Conservation (phyloP, 2,329 filamentous ascomycete species). For the Botrytis squamosa region DNA sequence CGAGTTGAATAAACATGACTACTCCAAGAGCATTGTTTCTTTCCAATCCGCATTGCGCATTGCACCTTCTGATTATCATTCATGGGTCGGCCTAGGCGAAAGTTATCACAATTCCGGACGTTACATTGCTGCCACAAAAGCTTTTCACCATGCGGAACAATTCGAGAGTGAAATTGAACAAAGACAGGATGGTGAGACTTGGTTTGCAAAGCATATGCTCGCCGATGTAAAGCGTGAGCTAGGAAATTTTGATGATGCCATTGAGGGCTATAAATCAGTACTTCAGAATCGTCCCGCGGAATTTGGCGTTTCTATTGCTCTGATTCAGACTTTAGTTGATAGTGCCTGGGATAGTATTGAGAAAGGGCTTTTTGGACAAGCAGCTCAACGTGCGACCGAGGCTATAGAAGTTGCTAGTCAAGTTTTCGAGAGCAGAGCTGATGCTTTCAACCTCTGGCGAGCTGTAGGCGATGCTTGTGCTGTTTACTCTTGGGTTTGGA, state of each 20-base stretch:
- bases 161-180: slow-evolving; percentile 62
- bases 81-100: slow-evolving; percentile 94
- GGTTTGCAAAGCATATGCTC: slow-evolving; percentile 97
- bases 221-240: slow-evolving; percentile 92
- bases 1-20: slow-evolving; percentile 91
- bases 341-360: slow-evolving; percentile 74
- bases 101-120: slow-evolving; percentile 93
- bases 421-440: slow-evolving; percentile 59
- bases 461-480: slow-evolving; percentile 84
- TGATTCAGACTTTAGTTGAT: slow-evolving; percentile 86
- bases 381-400: slow-evolving; percentile 66
- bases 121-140: slow-evolving; percentile 90
- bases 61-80: slow-evolving; percentile 84
- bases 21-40: slow-evolving; percentile 81
- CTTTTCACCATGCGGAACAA: slow-evolving; percentile 79
- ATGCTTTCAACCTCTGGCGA: slow-evolving; percentile 95
- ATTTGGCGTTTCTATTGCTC: slow-evolving; percentile 81
- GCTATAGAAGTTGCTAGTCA: slow-evolving; percentile 66
- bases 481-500: slow-evolving; percentile 76
- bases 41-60: slow-evolving; percentile 89
- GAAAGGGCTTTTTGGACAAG: slow-evolving; percentile 82
- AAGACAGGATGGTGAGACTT: slow-evolving; percentile 65
- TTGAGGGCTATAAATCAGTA: slow-evolving; percentile 72
- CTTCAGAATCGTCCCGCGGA: slow-evolving; percentile 67
- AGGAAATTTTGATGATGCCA: slow-evolving; percentile 83